Conservation (phyloP, 805 yeast genomes). For the Kodamaea kakaduensis region DNA sequence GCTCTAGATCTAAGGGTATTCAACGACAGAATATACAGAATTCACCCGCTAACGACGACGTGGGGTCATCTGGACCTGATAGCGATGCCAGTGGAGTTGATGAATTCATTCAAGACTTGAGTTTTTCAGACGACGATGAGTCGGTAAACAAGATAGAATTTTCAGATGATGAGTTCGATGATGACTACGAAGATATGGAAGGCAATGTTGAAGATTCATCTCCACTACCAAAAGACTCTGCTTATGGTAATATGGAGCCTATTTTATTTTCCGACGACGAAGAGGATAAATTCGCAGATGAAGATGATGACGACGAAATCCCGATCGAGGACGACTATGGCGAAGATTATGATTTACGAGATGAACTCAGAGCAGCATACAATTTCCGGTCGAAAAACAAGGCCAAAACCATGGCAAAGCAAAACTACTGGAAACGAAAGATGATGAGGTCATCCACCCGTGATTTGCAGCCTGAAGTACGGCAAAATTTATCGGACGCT, state of each 20-base stretch:
- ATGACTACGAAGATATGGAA: conserved; percentile 7
- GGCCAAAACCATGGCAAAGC: conserved; percentile 15
- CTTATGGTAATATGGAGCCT: neutral
- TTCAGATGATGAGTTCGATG: conserved; percentile 8
- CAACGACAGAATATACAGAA: neutral
- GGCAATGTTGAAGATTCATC: neutral
- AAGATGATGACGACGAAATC: conserved; percentile 23
- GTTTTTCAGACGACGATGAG: conserved; percentile 7
- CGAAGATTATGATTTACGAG: conserved; percentile 49
- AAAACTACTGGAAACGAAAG: conserved; percentile 34
- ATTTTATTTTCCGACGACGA: conserved; percentile 4
- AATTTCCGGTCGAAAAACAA: conserved; percentile 50
- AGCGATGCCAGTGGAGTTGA: conserved; percentile 3
- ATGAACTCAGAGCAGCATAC: conserved; percentile 64
- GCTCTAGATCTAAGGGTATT: neutral
- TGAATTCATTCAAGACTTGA: conserved; percentile 5
- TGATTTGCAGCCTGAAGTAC: conserved; percentile 69
- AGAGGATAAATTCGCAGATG: conserved; percentile 13
- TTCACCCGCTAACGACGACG: too few species aligned
- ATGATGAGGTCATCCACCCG: conserved; percentile 33
- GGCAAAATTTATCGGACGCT: conserved; percentile 62
- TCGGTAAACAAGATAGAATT: conserved; percentile 3
- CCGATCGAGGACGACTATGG: conserved; percentile 32
- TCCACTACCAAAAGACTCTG: neutral
- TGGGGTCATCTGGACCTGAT: conserved; percentile 1